These are phyloP conservation scores for Boletus smithii DNA, from an alignment of 1,284 basidiomycete species.

Conservation along the genomic window DNA sequence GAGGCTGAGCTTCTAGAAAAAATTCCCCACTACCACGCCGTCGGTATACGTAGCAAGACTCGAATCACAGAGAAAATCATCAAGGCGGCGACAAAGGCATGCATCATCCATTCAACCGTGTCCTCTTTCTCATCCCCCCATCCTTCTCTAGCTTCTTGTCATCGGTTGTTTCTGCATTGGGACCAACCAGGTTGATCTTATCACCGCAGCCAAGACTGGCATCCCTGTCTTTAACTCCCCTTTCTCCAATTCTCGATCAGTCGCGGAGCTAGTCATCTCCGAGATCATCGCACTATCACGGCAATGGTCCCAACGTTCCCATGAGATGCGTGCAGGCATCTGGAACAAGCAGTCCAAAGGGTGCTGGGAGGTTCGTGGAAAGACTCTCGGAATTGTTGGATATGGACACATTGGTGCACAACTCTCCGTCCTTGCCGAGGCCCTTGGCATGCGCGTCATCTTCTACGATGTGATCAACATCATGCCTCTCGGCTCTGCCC, in stretches of 20 bases:
- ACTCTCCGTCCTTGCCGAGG: slow-evolving; percentile 94
- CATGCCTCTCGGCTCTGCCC: slow-evolving; percentile 96
- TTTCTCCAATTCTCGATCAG: slow-evolving; percentile 98
- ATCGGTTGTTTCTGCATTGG: slow-evolving; percentile 99
- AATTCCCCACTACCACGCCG: slow-evolving; percentile 87
- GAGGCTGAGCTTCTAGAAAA: slow-evolving; percentile 91
- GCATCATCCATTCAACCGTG: slow-evolving; percentile 14
- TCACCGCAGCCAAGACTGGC: slow-evolving; percentile 80
- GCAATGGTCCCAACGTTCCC: slow-evolving; percentile 87
- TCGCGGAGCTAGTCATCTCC: slow-evolving; percentile 95
- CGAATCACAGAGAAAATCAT: slow-evolving; percentile 91
- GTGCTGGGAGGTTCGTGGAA: slow-evolving; percentile 98
- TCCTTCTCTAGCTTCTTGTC: slow-evolving; percentile 70
- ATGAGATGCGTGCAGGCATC: slow-evolving; percentile 84
- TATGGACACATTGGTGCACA: slow-evolving; percentile 99
- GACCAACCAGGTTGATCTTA: slow-evolving; percentile 96
- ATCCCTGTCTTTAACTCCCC: slow-evolving; percentile 99
- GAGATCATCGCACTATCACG: slow-evolving; percentile 94
- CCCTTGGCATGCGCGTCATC: slow-evolving; percentile 94
- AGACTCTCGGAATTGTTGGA: slow-evolving; percentile 96
- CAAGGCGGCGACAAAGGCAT: slow-evolving; percentile 77
- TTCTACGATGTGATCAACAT: slow-evolving; percentile 96
- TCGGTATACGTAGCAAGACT: slow-evolving; percentile 97
- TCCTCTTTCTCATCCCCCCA: slow-evolving; percentile 7
- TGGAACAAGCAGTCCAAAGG: slow-evolving; percentile 99